phyloP scores from a whole-genome alignment of 164 flowering plant genomes.

The Vitis labrusca region DNA sequence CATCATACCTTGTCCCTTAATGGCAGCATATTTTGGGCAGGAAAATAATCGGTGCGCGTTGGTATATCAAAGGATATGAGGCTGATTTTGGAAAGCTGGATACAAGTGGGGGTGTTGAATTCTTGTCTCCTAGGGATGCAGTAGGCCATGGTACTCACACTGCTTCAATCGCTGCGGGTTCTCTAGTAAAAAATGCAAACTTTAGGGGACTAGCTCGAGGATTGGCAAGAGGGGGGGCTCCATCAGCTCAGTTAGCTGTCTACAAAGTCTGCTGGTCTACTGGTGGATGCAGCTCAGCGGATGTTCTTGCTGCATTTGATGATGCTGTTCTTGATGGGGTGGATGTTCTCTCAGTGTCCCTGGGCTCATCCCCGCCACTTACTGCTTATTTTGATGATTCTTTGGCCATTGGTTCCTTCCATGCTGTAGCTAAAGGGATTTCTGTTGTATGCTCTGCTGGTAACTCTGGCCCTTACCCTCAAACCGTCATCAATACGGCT shows the following conservation, averaged over 20 bases:
- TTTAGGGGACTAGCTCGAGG: constrained; percentile 47
- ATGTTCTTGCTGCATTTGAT: constrained; percentile 52
- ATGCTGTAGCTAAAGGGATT: constrained; percentile 51
- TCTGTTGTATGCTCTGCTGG: constrained; percentile 48
- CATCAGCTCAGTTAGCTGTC: constrained; percentile 39
- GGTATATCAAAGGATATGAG: constrained; percentile 46
- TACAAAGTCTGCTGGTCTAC: constrained; percentile 54
- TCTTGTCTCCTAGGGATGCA: constrained; percentile 50
- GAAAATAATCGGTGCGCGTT: constrained; percentile 62
- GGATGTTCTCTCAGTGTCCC: constrained; percentile 49
- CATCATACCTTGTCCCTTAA: not conserved
- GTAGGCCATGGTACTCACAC: constrained; percentile 65
- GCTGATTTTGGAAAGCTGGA: constrained; percentile 38
- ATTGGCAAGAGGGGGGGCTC: constrained; percentile 49
- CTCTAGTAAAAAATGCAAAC: constrained; percentile 34
- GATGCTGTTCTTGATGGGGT: constrained; percentile 55
- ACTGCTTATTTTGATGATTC: constrained; percentile 37
- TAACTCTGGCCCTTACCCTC: constrained; percentile 46
- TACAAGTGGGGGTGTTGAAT: constrained; percentile 26
- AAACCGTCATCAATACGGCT: constrained; percentile 44
- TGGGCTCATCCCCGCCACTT: constrained; percentile 36
- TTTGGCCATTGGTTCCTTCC: constrained; percentile 50
- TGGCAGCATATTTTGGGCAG: constrained; percentile 19
- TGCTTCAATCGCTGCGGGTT: constrained; percentile 51
- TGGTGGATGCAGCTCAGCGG: constrained; percentile 45